Conservation (phyloP, 2,329 filamentous ascomycete genomes). For the Periconia sp. region DNA sequence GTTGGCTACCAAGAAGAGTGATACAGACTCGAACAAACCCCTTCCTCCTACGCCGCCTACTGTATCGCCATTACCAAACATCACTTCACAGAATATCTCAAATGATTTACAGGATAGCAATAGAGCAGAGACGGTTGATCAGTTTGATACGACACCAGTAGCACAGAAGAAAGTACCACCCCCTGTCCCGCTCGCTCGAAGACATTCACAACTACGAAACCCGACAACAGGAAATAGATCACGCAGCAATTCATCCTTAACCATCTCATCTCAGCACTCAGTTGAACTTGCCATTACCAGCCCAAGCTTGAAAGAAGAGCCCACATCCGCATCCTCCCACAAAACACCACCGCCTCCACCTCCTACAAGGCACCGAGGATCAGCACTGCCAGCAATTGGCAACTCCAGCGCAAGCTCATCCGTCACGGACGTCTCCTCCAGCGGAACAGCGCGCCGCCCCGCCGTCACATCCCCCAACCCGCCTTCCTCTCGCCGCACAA, state of each 20-base stretch:
- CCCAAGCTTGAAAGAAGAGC: constrained; percentile 15
- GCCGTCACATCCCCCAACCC: constrained; percentile 22
- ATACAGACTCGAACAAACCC: constrained; percentile 63
- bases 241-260: constrained; percentile 40
- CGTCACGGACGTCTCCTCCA: constrained; percentile 28
- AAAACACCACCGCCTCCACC: constrained; percentile 37
- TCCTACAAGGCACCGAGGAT: constrained; percentile 36
- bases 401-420: constrained; percentile 33
- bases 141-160: constrained; percentile 20
- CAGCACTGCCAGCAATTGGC: constrained; percentile 22
- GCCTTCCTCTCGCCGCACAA: constrained; percentile 25
- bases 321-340: constrained; percentile 15
- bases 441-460: constrained; percentile 21
- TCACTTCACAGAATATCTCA: constrained; percentile 23
- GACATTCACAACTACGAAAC: constrained; percentile 40
- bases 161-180: constrained; percentile 36
- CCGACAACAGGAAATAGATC: constrained; percentile 29
- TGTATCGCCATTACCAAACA: constrained; percentile 19
- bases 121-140: constrained; percentile 16
- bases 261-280: constrained; percentile 39
- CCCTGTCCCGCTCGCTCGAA: constrained; percentile 36
- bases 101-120: constrained; percentile 14
- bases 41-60: constrained; percentile 56
- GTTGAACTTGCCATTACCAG: constrained; percentile 24
- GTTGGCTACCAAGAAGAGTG: constrained; percentile 26